phyloP scores from a whole-genome alignment of 1,284 basidiomycete genomes.

The Ceratobasidium papillatum region DNA sequence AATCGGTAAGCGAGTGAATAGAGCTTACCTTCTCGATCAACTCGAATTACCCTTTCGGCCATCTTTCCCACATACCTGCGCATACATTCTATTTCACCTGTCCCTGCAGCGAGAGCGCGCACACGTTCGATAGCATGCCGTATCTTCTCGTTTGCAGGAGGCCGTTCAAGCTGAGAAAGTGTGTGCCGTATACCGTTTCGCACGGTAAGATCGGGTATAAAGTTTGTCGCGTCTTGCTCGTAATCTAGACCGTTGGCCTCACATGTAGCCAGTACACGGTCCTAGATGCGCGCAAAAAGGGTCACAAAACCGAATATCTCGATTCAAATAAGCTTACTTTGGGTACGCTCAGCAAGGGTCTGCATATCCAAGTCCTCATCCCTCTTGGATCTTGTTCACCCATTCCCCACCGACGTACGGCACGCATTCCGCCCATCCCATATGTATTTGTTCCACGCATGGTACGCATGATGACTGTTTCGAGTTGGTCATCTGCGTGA shows the following conservation, averaged over 20 bases:
- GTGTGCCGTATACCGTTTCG: slow-evolving; percentile 72
- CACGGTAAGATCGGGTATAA: slow-evolving; percentile 71
- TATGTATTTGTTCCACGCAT: slow-evolving; percentile 53
- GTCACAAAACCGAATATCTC: background rate
- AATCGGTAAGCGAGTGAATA: background rate
- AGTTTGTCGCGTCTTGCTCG: slow-evolving; percentile 72
- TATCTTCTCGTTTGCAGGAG: background rate
- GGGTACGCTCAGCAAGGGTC: slow-evolving; percentile 69
- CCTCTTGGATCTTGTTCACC: slow-evolving; percentile 61
- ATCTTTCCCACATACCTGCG: slow-evolving; percentile 20
- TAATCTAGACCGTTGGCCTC: slow-evolving; percentile 66
- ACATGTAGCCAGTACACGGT: slow-evolving; percentile 77
- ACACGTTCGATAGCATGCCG: background rate
- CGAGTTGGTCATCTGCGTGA: slow-evolving; percentile 81
- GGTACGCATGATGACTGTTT: slow-evolving; percentile 76
- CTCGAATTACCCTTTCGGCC: background rate
- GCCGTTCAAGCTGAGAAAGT: slow-evolving; percentile 45
- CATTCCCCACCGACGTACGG: slow-evolving; percentile 78
- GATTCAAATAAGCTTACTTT: slow-evolving; percentile 60
- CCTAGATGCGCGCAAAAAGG: slow-evolving; percentile 55
- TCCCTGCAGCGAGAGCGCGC: background rate
- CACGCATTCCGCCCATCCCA: slow-evolving; percentile 65
- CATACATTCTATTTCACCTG: background rate
- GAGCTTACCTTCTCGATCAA: slow-evolving; percentile 35
- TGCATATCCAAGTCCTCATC: slow-evolving; percentile 70